Conservation (phyloP, 805 yeast species). For the Schwanniomyces pseudopolymorphus region DNA sequence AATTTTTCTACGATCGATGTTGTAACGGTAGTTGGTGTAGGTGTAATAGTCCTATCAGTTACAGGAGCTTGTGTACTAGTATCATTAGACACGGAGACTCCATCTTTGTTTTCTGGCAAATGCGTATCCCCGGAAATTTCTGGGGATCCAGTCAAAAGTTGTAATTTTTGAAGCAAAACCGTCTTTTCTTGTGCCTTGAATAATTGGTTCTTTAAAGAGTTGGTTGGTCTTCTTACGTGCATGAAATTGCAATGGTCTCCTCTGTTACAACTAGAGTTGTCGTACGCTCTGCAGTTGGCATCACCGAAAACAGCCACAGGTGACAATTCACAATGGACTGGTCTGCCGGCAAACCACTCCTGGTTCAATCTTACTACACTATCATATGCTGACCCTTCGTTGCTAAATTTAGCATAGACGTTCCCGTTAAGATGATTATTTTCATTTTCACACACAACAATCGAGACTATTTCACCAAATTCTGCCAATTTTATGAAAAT, state of each 20-base stretch:
- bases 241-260: conserved; percentile 85
- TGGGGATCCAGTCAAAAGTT: conserved; percentile 1
- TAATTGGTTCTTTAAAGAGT: conserved; percentile 41
- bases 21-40: conserved; percentile 6
- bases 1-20: conserved; percentile 16
- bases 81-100: background rate
- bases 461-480: conserved; percentile 53
- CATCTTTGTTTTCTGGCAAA: background rate
- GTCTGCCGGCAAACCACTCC: conserved; percentile 80
- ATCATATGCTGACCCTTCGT: conserved; percentile 54
- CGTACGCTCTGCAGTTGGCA: conserved; percentile 75
- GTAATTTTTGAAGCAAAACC: conserved; percentile 12
- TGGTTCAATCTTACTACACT: conserved; percentile 66
- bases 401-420: conserved; percentile 66
- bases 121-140: conserved; percentile 1
- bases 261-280: conserved; percentile 63
- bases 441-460: conserved; percentile 80
- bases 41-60: background rate
- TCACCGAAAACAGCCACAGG: conserved; percentile 72
- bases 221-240: conserved; percentile 65
- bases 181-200: conserved; percentile 37
- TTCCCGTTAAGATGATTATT: conserved; percentile 84
- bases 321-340: conserved; percentile 75
- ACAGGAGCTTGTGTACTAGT: background rate
- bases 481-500: conserved; percentile 59